Evolutionary conservation across 805 yeast genomes (phyloP), one percentile per base, ranked within the genome.

Genomic region (Candida glaebosa): DNA sequence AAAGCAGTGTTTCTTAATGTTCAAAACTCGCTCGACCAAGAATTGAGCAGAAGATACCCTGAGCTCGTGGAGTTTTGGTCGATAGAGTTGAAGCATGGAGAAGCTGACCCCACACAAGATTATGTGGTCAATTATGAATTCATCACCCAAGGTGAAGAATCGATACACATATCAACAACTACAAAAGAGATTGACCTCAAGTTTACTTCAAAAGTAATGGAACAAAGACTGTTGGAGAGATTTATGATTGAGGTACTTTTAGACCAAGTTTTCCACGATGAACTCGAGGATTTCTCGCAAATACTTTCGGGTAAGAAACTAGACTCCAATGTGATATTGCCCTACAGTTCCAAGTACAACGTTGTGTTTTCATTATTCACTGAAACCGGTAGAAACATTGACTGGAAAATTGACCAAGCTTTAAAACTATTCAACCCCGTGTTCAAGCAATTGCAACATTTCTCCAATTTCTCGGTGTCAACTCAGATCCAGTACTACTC

Each of bases 401-500:
- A 69, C 3, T 91, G 97, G 96, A 87, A 85, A 26, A 78, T 87
- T 35, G 81, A 76, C 10, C 44, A 61, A 1, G 76, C 84, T 4
- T 51, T 82, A 8, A 55, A 69, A n/a, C 52, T 60, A 14, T 78
- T 88, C 49, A 54, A 67, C 2, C 84, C 87, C 1, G 73, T 86
- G 19, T 63, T 86, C 38, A 51, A 65, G 1, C 61, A 69, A 18
- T 64, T 90, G 39, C 56, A 71, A 5, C 73, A 75, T 26, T 73
- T 78, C 47, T 76, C 88, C 24, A 82, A 84, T 51, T 80, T 91
- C 55, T 77, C 90, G 3, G 69, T 90, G 18, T 91, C 87, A 51
- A 72, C 95, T 1, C 95, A 87, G 57, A 74, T 87, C 28, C 84
- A 83, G 46, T 84, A 84, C 59, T 87, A 78, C 56, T 79, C 86